phyloP scores from a whole-genome alignment of 2,329 filamentous ascomycete genomes.

The Xylaria sp. region DNA sequence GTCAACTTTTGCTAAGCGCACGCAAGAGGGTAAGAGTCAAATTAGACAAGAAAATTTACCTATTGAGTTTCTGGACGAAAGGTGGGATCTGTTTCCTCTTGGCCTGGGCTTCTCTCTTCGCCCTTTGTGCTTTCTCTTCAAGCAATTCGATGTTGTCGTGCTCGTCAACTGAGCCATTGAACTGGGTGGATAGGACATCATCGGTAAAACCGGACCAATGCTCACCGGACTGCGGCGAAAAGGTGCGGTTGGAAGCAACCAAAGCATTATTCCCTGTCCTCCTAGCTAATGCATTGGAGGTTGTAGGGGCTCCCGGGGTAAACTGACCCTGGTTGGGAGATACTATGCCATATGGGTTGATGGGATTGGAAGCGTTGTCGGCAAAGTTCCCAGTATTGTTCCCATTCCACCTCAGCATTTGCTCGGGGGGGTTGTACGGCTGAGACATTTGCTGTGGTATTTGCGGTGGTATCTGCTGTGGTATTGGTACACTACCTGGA shows the following conservation, averaged over 20 bases:
- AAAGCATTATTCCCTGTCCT: conserved; percentile 64
- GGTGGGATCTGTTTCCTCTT: conserved; percentile 97
- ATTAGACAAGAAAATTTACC: conserved; percentile 65
- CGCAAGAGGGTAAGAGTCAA: neutral
- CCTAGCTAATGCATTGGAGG: conserved; percentile 64
- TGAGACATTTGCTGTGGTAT: conserved; percentile 50
- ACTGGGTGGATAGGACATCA: conserved; percentile 55
- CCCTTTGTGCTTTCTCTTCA: conserved; percentile 81
- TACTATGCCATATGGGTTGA: conserved; percentile 51
- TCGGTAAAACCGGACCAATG: conserved; percentile 56
- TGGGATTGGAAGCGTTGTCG: conserved; percentile 50
- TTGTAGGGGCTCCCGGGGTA: conserved; percentile 47
- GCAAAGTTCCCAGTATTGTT: conserved; percentile 50
- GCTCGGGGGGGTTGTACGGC: conserved; percentile 56
- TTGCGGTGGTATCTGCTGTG: conserved; percentile 54
- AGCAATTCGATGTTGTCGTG: conserved; percentile 81
- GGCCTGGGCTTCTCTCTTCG: conserved; percentile 86
- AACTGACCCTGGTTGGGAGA: conserved; percentile 51
- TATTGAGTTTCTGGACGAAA: conserved; percentile 97
- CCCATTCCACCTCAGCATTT: conserved; percentile 66
- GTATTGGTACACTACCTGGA: conserved; percentile 48
- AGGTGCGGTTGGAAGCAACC: conserved; percentile 51
- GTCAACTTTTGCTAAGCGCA: neutral
- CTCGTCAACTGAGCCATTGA: conserved; percentile 58
- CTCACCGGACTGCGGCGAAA: conserved; percentile 48